Base-by-base conservation (phyloP, 208 protist species). In the Acanthamoeba lenticulata region DNA sequence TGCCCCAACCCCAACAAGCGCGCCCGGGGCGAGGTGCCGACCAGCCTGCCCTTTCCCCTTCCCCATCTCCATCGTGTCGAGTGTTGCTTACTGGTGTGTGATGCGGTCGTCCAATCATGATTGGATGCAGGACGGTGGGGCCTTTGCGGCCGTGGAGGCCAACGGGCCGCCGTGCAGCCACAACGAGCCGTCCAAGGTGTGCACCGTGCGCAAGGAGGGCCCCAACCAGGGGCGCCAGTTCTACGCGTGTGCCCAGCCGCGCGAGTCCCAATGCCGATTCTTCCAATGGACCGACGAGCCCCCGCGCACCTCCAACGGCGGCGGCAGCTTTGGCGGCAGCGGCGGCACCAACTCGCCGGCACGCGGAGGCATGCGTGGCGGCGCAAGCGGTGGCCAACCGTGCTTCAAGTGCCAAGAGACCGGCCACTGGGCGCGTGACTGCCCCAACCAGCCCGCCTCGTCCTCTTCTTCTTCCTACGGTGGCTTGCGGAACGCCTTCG, bases 131-230 rank as follows among this genome's bases (percentile, higher is more conserved):
- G 11, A 21, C 15, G 21, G 52, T 11, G 21, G 15, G 52, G 52
- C 0, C 11, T 62, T 62, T 24, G 1, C 55, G 55, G n/a, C 32
- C 21, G 52, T 60, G 52, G 15, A 60, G 21, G 67, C 67, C 38
- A 32, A 77, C 29, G 74, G 74, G 1, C 74, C 74, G 44, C 24
- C 9, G 27, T 85, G 74, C n/a, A 24, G 40, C 5, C 74, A 85
- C 29, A 85, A 85, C 74, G 74, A 85, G 32, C 74, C 74, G 74
- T 85, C 74, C n/a, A 45, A 52, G 44, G 11, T 52, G 6, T 85
- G 74, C 34, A 90, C 83, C 45, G 83, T 90, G 29, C 45, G 55
- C 52, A 90, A 90, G 49, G 83, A 90, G 55, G 83, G 83, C 62
- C 83, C 83, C 7, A 90, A 90, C 32, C 83, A 67, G 44, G 83